A percentile compares a stretch with the other conserved stretches of the same genome.
Evolutionary conservation across 257 asterid genomes (phyloP).

Genomic region (Nicotiana sylvestris): DNA sequence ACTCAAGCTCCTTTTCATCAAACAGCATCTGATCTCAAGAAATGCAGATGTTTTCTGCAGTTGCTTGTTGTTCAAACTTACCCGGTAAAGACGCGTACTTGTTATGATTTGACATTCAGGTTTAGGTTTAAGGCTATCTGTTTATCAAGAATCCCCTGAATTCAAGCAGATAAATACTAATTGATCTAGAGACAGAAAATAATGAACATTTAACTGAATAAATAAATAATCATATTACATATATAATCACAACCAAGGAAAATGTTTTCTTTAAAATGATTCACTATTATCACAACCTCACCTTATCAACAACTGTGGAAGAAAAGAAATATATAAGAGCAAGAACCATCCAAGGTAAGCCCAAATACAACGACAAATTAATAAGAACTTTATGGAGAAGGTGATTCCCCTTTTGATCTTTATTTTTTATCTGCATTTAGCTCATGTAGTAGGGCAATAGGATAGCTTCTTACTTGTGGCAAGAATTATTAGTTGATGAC

Average conservation of each 20-base stretch:
- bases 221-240: neutral
- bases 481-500: conserved; percentile 20
- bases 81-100: neutral
- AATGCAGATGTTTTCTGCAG: neutral
- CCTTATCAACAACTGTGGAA: neutral
- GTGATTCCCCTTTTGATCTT: neutral
- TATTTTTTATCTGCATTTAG: neutral
- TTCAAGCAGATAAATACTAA: neutral
- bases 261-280: conserved; percentile 13
- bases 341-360: neutral
- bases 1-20: neutral
- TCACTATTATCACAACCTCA: conserved; percentile 20
- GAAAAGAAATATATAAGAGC: neutral
- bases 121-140: neutral
- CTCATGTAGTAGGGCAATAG: neutral
- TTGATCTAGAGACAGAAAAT: neutral
- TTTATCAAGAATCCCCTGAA: neutral
- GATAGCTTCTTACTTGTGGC: conserved; percentile 5
- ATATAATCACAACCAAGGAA: conserved; percentile 3
- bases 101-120: neutral
- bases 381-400: neutral
- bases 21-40: neutral
- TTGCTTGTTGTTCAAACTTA: neutral
- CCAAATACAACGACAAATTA: neutral
- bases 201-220: neutral